phyloP scores from a whole-genome alignment of 805 yeast genomes.

The Jamesozyma piceae region DNA sequence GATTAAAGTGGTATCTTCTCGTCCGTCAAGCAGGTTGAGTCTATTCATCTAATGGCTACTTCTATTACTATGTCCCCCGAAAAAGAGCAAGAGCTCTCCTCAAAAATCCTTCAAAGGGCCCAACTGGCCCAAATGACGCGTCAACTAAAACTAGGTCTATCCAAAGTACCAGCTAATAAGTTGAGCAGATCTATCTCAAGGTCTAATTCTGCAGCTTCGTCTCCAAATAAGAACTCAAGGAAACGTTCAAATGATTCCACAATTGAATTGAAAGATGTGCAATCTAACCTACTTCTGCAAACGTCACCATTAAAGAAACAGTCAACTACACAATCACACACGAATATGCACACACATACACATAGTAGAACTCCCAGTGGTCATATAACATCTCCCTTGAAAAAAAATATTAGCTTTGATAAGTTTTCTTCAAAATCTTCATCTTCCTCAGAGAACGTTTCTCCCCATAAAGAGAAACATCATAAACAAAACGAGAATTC shows the following conservation, averaged over 20 bases:
- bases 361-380: neutral
- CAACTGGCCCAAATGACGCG: constrained; percentile 31
- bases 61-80: constrained; percentile 11
- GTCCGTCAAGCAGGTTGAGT: too few species aligned
- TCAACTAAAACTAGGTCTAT: constrained; percentile 26
- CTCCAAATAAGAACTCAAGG: neutral
- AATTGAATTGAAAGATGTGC: neutral
- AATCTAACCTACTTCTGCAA: neutral
- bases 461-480: neutral
- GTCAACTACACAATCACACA: neutral
- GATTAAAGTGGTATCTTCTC: too few species aligned
- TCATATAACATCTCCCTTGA: constrained; percentile 8
- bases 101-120: constrained; percentile 28
- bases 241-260: constrained; percentile 6
- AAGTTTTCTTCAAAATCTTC: constrained; percentile 4
- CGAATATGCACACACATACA: too few species aligned
- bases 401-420: constrained; percentile 1
- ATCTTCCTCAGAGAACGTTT: constrained; percentile 2
- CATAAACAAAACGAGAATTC: neutral
- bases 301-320: constrained; percentile 5
- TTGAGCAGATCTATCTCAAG: neutral
- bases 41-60: too few species aligned
- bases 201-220: neutral
- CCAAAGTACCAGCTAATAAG: constrained; percentile 23
- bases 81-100: constrained; percentile 27